Evolutionary conservation across 768 basidiomycete genomes (phyloP), one percentile per base, ranked within the genome.

Genomic region (Termitomyces titanicus): DNA sequence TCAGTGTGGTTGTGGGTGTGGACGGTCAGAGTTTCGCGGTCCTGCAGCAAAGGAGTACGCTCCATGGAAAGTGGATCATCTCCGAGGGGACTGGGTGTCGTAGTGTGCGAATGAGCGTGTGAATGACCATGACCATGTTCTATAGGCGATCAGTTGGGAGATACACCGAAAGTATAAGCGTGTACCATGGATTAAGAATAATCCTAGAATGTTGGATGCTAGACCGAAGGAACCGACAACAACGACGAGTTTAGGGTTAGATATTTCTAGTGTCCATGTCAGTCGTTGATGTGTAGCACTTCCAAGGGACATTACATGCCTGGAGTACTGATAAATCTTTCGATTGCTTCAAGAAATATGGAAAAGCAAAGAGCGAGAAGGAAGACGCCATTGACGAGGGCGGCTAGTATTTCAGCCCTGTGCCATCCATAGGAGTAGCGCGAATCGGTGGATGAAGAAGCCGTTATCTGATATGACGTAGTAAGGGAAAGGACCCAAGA

Each of bases 381-480:
- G 43, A 59, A 59, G 31, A 59, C 54, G 1, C 58, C 58, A 29
- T 59, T 59, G 47, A 59, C 53, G 47, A 59, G 55, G 15, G 58
- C 54, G 13, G 54, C 58, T 47, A 35, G 82, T 60, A 97, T 95
- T 68, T 97, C 95, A n/a, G 97, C 97, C 57, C 97, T 81, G 70
- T 98, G 95, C 96, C 95, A 98, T 15, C 95, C 95, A 68, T 98
- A 98, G 5, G 95, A 94, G 70, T 97, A 97, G 47, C 85, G 82
- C 27, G 88, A 81, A 72, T 88, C 84, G 24, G 72, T 73, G 31
- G 82, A 72, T 25, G 74, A 79, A 52, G 78, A 77, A 35, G 78
- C 76, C 34, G 89, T 84, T 51, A 94, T 78, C 89, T 94, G 61
- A 29, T 18, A 10, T 29, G 63, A 37, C 49, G 51, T 34, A 47